Evolutionary conservation across 2,329 filamentous ascomycete genomes (phyloP).

Genomic region (Nemania sp.): DNA sequence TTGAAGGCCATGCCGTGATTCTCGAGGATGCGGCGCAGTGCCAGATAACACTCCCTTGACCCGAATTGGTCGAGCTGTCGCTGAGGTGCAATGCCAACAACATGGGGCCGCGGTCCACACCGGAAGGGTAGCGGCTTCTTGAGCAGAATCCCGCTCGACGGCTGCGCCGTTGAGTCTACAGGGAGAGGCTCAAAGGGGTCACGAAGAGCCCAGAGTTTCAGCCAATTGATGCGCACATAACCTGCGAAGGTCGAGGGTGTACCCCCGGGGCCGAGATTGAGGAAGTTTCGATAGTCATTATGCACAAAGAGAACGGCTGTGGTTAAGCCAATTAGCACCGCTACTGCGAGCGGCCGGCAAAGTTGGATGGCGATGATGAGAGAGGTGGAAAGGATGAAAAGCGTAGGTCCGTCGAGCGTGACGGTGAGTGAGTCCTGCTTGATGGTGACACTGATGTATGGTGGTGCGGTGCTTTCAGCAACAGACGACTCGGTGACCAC

Average conservation of each 20-base stretch:
- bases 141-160: conserved; percentile 61
- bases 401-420: conserved; percentile 55
- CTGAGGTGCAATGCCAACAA: conserved; percentile 80
- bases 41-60: conserved; percentile 54
- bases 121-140: conserved; percentile 60
- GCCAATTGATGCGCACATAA: conserved; percentile 73
- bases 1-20: conserved; percentile 52
- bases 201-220: conserved; percentile 71
- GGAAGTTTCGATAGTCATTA: conserved; percentile 75
- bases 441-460: conserved; percentile 48
- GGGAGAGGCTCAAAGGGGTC: conserved; percentile 67
- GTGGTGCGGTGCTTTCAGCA: conserved; percentile 23
- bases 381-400: conserved; percentile 49
- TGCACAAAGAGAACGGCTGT: conserved; percentile 58
- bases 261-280: conserved; percentile 77
- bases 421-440: conserved; percentile 56
- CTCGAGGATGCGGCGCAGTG: conserved; percentile 57
- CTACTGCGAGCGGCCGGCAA: conserved; percentile 51
- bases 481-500: conserved; percentile 26
- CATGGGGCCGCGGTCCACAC: conserved; percentile 63
- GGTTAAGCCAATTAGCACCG: conserved; percentile 53
- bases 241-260: conserved; percentile 74
- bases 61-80: conserved; percentile 73
- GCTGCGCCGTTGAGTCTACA: conserved; percentile 54
- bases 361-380: conserved; percentile 58